Percentiles rank a stretch among this genome's conserved stretches.
Evolutionary conservation across 2,329 filamentous ascomycete genomes (phyloP).

Genomic region (Sclerotiophoma versabilis): DNA sequence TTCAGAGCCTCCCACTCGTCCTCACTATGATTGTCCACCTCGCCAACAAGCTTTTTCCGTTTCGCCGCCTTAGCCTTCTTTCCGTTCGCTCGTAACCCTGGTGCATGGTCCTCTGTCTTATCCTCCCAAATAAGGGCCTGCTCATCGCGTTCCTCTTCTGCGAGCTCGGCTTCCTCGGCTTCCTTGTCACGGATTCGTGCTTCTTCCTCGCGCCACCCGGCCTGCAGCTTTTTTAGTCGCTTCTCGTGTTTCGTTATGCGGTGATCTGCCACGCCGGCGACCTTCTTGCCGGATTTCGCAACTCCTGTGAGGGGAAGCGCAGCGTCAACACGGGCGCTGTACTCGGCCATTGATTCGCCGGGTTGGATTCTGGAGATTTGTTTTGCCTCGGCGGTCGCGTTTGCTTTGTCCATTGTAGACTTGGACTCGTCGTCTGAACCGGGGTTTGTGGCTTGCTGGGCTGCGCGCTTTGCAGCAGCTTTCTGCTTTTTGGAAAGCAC

Average conservation of each 20-base stretch:
- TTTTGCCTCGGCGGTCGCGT: constrained; percentile 36
- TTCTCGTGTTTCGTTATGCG: constrained; percentile 81
- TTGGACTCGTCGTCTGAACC: constrained; percentile 9
- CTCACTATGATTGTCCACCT: constrained; percentile 64
- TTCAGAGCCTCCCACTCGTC: constrained; percentile 82
- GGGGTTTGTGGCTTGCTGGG: constrained; percentile 1
- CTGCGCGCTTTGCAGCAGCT: constrained; percentile 18
- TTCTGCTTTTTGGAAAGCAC: constrained; percentile 60
- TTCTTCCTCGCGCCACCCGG: constrained; percentile 64
- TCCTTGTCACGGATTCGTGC: constrained; percentile 71
- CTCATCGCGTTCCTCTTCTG: constrained; percentile 66
- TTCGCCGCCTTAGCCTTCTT: constrained; percentile 60
- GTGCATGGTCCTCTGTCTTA: constrained; percentile 68
- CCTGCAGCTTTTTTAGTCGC: constrained; percentile 70
- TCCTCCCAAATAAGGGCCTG: constrained; percentile 69
- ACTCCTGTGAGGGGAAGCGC: constrained; percentile 79
- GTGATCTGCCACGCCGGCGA: constrained; percentile 69
- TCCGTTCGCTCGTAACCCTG: constrained; percentile 46
- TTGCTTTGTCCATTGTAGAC: background rate
- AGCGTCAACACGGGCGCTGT: constrained; percentile 81
- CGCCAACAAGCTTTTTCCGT: constrained; percentile 59
- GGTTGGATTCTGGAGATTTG: constrained; percentile 67
- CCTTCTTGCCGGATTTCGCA: constrained; percentile 66
- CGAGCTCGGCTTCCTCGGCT: constrained; percentile 76
- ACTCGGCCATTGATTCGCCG: constrained; percentile 83